These are phyloP conservation scores for Ceratocystis huliohia DNA, from an alignment of 2,329 filamentous ascomycete species.

Conservation along the genomic window DNA sequence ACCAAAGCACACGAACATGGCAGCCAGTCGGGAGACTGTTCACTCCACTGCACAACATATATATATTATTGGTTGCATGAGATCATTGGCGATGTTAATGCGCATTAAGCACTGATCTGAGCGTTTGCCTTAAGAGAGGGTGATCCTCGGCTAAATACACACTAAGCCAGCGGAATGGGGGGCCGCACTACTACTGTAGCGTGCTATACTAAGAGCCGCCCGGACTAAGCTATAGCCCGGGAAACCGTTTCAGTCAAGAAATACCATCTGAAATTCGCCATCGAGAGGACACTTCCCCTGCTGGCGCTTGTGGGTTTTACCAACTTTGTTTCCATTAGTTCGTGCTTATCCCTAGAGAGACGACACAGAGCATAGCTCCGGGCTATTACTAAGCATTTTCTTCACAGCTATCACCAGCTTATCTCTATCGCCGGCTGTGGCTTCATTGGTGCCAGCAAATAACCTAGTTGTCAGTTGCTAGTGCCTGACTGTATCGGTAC, in stretches of 20 bases:
- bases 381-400: background rate
- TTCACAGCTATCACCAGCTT: background rate
- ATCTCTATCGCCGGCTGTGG: background rate
- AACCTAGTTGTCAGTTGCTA: background rate
- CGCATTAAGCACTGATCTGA: background rate
- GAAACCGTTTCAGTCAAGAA: background rate
- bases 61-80: background rate
- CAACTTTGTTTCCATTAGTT: background rate
- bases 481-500: no score
- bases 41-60: background rate
- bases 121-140: background rate
- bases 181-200: background rate
- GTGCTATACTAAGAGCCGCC: background rate
- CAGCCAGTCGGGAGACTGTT: no score
- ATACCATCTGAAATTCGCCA: background rate
- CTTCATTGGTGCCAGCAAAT: constrained; percentile 11
- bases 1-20: background rate
- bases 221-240: background rate
- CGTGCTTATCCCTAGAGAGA: no score
- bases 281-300: background rate
- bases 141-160: background rate
- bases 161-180: background rate
- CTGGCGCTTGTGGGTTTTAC: background rate
- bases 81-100: background rate
- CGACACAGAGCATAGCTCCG: no score